Base-by-base conservation (phyloP, 2,329 filamentous ascomycete species). In the Aspergillus piperis region DNA sequence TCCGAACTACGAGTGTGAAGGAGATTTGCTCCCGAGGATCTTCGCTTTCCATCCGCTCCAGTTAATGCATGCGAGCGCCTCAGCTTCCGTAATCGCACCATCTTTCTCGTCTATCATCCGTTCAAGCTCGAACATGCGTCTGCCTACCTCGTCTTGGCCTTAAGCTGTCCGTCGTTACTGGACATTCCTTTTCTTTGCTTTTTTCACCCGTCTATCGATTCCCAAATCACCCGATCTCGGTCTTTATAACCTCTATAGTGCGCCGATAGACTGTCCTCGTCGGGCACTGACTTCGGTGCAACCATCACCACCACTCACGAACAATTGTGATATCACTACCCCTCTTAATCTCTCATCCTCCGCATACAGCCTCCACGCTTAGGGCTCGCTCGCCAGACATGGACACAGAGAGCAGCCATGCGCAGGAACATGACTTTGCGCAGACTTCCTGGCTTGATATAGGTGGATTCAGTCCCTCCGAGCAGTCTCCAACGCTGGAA, bases 401-500 rank as follows among this genome's bases (percentile, higher is more conserved):
- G 79, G 78, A 81, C 60, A 75, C 77, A 58, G 78, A 80, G 73
- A 64, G 74, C 36, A 74, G 79, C 61, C 75, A 79, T 66, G 70
- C 72, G 47, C 78, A 77, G 60, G 78, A 78, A 27, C 73, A 77
- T 68, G 77, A 79, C 60, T 81, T 79, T 70, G 69, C 74, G 59
- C 74, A 75, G 62, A 75, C 75, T 56, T 75, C 76, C 59, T 82
- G 81, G 80, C 73, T 79, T 58, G 77, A 81, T 56, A 73, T 82
- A 64, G 74, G 75, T 59, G 65, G 68, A 38, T 82, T 81, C 64
- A 78, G 63, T 32, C 64, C 79, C 61, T 77, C 81, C 13, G 90
- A 91, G 69, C 86, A 87, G 66, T 86, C 88, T 63, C 89, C 88
- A 59, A 86, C 88, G 23, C 86, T 91, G 77, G 89, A 90, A 67